A percentile compares a stretch with the other conserved stretches of the same genome.
Evolutionary conservation across 495 filamentous ascomycete genomes (phyloP).

Genomic region (Talaromyces borbonicus): DNA sequence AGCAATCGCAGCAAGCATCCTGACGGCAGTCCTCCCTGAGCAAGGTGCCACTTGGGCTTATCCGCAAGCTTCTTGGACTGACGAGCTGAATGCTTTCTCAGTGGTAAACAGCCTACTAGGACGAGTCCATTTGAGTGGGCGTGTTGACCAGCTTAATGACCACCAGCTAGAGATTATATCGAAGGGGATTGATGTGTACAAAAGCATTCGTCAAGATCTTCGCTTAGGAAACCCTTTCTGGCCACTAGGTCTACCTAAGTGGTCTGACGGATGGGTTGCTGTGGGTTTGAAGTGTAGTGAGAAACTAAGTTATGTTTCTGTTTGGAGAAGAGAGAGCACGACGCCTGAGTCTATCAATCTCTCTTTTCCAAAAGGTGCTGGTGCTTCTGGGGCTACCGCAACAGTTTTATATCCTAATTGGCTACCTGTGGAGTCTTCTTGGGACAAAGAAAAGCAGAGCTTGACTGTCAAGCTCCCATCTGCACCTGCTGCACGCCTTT

Average conservation of each 20-base stretch:
- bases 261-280: slow-evolving; percentile 13
- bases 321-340: slow-evolving; percentile 9
- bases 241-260: slow-evolving; percentile 13
- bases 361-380: neutral
- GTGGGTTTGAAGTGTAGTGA: slow-evolving; percentile 6
- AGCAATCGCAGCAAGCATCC: slow-evolving; percentile 15
- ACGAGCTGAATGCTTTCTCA: slow-evolving; percentile 15
- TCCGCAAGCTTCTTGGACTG: slow-evolving; percentile 15
- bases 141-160: slow-evolving; percentile 9
- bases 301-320: slow-evolving; percentile 9
- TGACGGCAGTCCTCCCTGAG: slow-evolving; percentile 17
- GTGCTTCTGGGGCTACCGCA: neutral
- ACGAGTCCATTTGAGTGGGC: slow-evolving; percentile 16
- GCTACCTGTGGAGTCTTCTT: neutral
- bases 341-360: neutral
- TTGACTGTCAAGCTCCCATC: neutral
- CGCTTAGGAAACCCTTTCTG: slow-evolving; percentile 8
- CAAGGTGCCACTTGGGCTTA: slow-evolving; percentile 18
- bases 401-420: neutral
- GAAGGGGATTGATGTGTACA: slow-evolving; percentile 15
- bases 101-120: slow-evolving; percentile 17
- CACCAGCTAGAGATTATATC: slow-evolving; percentile 11
- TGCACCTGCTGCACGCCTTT: neutral
- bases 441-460: neutral
- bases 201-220: slow-evolving; percentile 9